Percentiles rank a stretch among this genome's conserved stretches.
These are phyloP conservation scores for Tetracentron sinense DNA, from an alignment of 164 flowering plant genomes.

Conservation along the genomic window DNA sequence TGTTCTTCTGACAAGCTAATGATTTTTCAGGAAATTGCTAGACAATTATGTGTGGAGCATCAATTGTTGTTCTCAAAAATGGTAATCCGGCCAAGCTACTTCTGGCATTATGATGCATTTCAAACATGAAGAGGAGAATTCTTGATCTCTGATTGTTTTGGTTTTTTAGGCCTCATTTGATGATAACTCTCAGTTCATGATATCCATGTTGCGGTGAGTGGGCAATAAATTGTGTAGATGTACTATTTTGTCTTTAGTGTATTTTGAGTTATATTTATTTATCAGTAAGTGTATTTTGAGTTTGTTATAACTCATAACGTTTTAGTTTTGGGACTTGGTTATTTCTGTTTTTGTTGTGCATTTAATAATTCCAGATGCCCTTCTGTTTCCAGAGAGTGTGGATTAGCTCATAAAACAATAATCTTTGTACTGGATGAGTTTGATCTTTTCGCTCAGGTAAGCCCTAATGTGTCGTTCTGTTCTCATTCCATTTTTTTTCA, in stretches of 20 bases:
- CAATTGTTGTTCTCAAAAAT: constrained; percentile 76
- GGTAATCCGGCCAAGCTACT: constrained; percentile 42
- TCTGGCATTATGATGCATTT: constrained; percentile 9
- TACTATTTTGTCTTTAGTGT: not conserved
- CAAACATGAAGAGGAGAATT: constrained; percentile 3
- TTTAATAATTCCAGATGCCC: constrained; percentile 5
- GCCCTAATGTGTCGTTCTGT: constrained; percentile 1
- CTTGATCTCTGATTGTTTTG: constrained; percentile 4
- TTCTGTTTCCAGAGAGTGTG: constrained; percentile 69
- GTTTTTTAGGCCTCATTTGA: constrained; percentile 81
- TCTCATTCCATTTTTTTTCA: not conserved
- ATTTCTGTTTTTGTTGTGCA: not conserved
- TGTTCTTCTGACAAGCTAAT: constrained; percentile 13
- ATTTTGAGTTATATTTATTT: not conserved
- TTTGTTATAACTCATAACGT: not conserved
- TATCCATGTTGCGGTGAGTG: constrained; percentile 77
- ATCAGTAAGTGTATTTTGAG: not conserved
- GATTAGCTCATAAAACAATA: constrained; percentile 87
- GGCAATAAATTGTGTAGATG: not conserved
- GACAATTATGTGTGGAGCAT: constrained; percentile 86
- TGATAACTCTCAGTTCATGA: constrained; percentile 87
- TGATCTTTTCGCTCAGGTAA: constrained; percentile 89
- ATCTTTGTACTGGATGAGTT: constrained; percentile 90
- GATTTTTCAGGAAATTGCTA: constrained; percentile 78
- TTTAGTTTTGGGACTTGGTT: not conserved